These are phyloP conservation scores for Tricholoma terreum DNA, from an alignment of 768 basidiomycete genomes.

Conservation along the genomic window DNA sequence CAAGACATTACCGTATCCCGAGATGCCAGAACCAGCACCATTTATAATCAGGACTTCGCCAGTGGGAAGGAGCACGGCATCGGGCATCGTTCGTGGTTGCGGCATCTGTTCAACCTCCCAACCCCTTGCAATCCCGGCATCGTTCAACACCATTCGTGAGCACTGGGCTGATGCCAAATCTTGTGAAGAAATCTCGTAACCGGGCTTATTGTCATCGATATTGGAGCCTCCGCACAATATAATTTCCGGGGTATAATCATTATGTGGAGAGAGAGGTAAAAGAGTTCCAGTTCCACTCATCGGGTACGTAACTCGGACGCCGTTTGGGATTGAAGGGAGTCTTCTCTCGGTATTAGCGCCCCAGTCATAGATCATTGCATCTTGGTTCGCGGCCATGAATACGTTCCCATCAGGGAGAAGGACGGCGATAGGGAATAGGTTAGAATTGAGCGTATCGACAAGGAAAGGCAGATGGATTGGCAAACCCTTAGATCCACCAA, in stretches of 20 bases:
- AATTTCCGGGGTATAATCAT: conserved; percentile 63
- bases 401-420: conserved; percentile 64
- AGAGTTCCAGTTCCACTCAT: conserved; percentile 76
- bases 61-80: conserved; percentile 78
- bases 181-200: conserved; percentile 66
- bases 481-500: conserved; percentile 63
- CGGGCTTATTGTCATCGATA: conserved; percentile 55
- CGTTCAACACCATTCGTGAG: conserved; percentile 62
- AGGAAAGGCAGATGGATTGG: conserved; percentile 65
- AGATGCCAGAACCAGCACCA: conserved; percentile 69
- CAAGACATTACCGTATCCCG: conserved; percentile 74
- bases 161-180: conserved; percentile 74
- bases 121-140: conserved; percentile 58
- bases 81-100: conserved; percentile 69
- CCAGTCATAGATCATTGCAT: conserved; percentile 83
- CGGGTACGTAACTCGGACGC: conserved; percentile 78
- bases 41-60: conserved; percentile 75
- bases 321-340: conserved; percentile 71
- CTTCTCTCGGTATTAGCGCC: conserved; percentile 53
- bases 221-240: conserved; percentile 77
- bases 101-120: conserved; percentile 81
- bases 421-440: conserved; percentile 78
- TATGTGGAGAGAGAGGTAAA: conserved; percentile 63
- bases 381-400: conserved; percentile 75
- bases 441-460: conserved; percentile 71